Base-by-base conservation (phyloP, 371 early-diverging fungal genomes). In the Catenaria anguillulae region DNA sequence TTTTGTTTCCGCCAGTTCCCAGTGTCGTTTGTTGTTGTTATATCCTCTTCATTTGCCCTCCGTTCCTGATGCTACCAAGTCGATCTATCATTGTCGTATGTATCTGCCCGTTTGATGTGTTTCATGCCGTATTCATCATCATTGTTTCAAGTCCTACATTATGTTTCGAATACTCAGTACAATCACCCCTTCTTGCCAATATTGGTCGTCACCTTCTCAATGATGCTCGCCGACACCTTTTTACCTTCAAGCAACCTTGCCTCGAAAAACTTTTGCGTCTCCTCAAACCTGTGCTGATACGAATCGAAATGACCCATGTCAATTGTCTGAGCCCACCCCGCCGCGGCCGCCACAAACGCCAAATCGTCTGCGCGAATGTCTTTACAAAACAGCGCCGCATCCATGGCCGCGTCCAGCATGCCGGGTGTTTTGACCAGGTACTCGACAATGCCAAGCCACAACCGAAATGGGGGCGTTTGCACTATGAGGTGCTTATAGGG, bases 401-500 rank as follows among this genome's bases (percentile, higher is more conserved):
- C 70, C 54, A 95, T 88, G 2, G 91, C 77, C 56, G 86, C 87
- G 55, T 90, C 81, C 37, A 97, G 75, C 73, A 90, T 77, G 24
- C 77, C 78, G 3, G 76, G 74, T 64, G 84, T 83, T 56, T 86
- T 79, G 67, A 93, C 93, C 42, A 92, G 66, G 66, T 89, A 92
- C 70, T 97, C 95, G 12, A 89, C 84, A 60, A 94, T 92, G 42
- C 97, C 97, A 75, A 75, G 71, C 87, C 93, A 90, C 62, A 93
- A 75, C 33, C 94, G 78, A 72, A 97, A 97, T 24, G 91, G 79
- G 4, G 97, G 97, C 2, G 97, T 97, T 71, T 92, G 91, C 62
- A 93, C 93, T 5, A 93, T 86, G 71, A 97, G 79, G 68, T 92
- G 92, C 50, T 90, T 87, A 69, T 93, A 97, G 17, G 97, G 95